Evolutionary conservation across 768 basidiomycete genomes (phyloP).

Genomic region (Boletus bicolor): DNA sequence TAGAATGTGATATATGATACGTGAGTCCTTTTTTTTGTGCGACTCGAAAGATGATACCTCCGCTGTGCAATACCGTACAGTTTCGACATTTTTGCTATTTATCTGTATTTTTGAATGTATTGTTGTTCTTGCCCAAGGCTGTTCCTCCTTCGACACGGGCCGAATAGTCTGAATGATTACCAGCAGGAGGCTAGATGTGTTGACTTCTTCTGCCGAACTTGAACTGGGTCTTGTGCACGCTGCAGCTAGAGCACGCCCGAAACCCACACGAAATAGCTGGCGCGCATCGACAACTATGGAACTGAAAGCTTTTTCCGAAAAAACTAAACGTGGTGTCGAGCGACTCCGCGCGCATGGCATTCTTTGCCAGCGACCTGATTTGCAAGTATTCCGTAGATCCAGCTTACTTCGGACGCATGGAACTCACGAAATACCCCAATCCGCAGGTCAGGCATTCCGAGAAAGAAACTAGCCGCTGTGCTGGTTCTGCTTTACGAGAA

Average conservation of each 20-base stretch:
- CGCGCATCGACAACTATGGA: slow-evolving; percentile 3
- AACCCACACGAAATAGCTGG: too few relatives aligned
- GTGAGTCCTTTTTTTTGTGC: not conserved
- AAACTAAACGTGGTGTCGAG: slow-evolving; percentile 33
- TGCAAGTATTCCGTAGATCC: slow-evolving; percentile 42
- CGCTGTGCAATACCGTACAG: not conserved
- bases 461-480: slow-evolving; percentile 64
- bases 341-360: slow-evolving; percentile 34
- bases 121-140: not conserved
- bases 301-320: slow-evolving; percentile 13
- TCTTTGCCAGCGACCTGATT: slow-evolving; percentile 38
- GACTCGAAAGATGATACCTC: slow-evolving; percentile 8
- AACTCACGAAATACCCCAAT: not conserved
- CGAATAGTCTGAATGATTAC: not conserved
- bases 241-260: not conserved
- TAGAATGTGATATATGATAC: slow-evolving; percentile 18
- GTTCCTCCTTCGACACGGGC: not conserved
- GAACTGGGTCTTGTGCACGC: not conserved
- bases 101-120: slow-evolving; percentile 23
- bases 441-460: slow-evolving; percentile 34
- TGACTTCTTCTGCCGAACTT: not conserved
- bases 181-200: not conserved
- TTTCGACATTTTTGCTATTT: slow-evolving; percentile 18
- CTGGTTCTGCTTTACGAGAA: slow-evolving; percentile 76
- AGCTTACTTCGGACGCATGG: not conserved